Percentiles rank a stretch among this genome's conserved stretches.
Evolutionary conservation across 1,139 yeast genomes (phyloP).

Genomic region (Zhuliangozyma parablackwelliae): DNA sequence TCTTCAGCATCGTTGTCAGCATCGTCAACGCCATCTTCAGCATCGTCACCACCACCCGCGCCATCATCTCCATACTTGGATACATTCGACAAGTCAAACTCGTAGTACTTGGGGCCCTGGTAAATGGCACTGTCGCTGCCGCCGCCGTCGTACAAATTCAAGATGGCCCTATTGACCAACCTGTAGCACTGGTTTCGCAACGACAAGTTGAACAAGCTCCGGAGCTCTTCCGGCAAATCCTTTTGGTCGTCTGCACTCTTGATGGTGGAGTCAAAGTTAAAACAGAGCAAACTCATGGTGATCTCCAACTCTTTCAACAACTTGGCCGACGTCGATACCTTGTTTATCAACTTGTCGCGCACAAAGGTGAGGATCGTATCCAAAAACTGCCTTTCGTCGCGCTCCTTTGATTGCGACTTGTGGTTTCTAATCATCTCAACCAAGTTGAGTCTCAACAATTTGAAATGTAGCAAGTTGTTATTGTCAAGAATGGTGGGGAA

Average conservation of each 20-base stretch:
- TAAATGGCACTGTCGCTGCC: conserved; percentile 7
- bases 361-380: conserved; percentile 56
- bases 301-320: conserved; percentile 61
- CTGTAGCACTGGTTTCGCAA: conserved; percentile 56
- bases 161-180: conserved; percentile 51
- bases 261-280: conserved; percentile 37
- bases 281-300: conserved; percentile 66
- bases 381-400: conserved; percentile 46
- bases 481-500: conserved; percentile 55
- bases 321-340: conserved; percentile 48
- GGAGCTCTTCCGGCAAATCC: conserved; percentile 51
- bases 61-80: conserved; percentile 6
- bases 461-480: conserved; percentile 58
- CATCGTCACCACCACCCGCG: conserved; percentile 7
- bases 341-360: conserved; percentile 53
- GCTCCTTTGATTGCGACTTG: conserved; percentile 21
- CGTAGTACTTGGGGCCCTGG: conserved; percentile 15
- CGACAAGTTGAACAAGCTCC: conserved; percentile 48
- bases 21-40: conserved; percentile 5
- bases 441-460: conserved; percentile 53
- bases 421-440: conserved; percentile 62
- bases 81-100: conserved; percentile 14
- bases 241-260: conserved; percentile 31
- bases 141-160: conserved; percentile 21
- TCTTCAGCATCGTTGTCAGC: conserved; percentile 9